phyloP scores from a whole-genome alignment of 345 rosid genomes.

The Sonneratia caseolaris region DNA sequence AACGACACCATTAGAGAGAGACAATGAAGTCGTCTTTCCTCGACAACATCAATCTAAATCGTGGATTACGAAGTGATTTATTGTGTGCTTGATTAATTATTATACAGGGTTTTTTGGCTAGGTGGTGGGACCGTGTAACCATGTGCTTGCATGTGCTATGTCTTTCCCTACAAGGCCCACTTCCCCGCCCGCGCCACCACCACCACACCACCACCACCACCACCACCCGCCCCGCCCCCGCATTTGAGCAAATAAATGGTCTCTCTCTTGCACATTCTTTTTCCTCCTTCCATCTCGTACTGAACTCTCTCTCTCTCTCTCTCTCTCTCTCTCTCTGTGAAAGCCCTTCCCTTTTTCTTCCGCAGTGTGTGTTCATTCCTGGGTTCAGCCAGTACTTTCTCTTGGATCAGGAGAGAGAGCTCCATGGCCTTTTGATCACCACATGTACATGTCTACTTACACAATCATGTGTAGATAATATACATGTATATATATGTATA shows the following conservation, averaged over 20 bases:
- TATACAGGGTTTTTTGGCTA: no score
- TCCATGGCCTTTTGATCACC: slow-evolving; percentile 10
- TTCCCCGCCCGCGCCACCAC: no score
- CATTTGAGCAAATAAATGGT: slow-evolving; percentile 44
- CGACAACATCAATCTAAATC: slow-evolving; percentile 1
- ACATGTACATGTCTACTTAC: slow-evolving; percentile 1
- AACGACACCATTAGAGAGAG: not conserved
- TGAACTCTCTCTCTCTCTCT: not conserved
- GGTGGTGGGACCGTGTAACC: slow-evolving; percentile 47
- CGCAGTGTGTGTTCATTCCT: slow-evolving; percentile 9
- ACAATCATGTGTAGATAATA: not conserved
- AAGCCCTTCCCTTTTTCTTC: not conserved
- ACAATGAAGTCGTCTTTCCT: not conserved
- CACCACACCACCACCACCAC: no score
- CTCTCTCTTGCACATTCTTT: slow-evolving; percentile 11
- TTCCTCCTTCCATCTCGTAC: slow-evolving; percentile 1
- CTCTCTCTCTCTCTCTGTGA: not conserved
- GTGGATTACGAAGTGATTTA: not conserved
- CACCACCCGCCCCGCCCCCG: no score
- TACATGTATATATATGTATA: not conserved
- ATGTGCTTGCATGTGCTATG: slow-evolving; percentile 99
- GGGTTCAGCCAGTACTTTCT: slow-evolving; percentile 24
- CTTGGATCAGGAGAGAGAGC: slow-evolving; percentile 1
- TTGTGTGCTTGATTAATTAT: not conserved
- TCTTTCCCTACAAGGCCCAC: slow-evolving; percentile 69